phyloP scores from a whole-genome alignment of 116 monocot genomes.

The Phalaenopsis hybrid region DNA sequence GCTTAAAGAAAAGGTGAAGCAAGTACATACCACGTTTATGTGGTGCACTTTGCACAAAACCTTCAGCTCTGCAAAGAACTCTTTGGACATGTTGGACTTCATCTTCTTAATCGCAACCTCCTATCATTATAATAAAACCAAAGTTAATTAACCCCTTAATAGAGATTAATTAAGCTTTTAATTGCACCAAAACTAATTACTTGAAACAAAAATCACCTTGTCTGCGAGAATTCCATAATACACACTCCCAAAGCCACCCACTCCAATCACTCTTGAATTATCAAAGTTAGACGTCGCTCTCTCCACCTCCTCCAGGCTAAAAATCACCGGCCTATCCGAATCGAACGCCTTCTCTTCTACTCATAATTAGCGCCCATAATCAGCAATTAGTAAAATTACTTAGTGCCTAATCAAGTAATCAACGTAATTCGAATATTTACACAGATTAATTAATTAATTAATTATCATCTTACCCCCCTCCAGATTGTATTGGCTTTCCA shows the following conservation, averaged over 20 bases:
- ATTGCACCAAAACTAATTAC: slow-evolving; percentile 1
- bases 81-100: slow-evolving; percentile 43
- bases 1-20: too few relatives aligned
- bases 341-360: slow-evolving; percentile 4
- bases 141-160: not conserved
- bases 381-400: not conserved
- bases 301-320: slow-evolving; percentile 25
- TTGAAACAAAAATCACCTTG: slow-evolving; percentile 15
- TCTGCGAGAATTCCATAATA: slow-evolving; percentile 32
- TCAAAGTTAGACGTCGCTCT: slow-evolving; percentile 33
- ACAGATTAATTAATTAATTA: not conserved
- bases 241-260: slow-evolving; percentile 47
- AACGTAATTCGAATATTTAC: not conserved
- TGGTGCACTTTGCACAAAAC: slow-evolving; percentile 51
- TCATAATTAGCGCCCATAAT: not conserved
- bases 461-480: slow-evolving; percentile 13
- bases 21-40: slow-evolving; percentile 38
- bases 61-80: slow-evolving; percentile 57
- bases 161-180: not conserved
- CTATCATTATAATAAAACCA: slow-evolving; percentile 11
- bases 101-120: slow-evolving; percentile 51
- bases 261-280: slow-evolving; percentile 36
- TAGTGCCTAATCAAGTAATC: not conserved
- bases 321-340: slow-evolving; percentile 32
- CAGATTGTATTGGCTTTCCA: slow-evolving; percentile 21